phyloP scores from a whole-genome alignment of 2,329 filamentous ascomycete genomes.

The Aspergillus intermedius region DNA sequence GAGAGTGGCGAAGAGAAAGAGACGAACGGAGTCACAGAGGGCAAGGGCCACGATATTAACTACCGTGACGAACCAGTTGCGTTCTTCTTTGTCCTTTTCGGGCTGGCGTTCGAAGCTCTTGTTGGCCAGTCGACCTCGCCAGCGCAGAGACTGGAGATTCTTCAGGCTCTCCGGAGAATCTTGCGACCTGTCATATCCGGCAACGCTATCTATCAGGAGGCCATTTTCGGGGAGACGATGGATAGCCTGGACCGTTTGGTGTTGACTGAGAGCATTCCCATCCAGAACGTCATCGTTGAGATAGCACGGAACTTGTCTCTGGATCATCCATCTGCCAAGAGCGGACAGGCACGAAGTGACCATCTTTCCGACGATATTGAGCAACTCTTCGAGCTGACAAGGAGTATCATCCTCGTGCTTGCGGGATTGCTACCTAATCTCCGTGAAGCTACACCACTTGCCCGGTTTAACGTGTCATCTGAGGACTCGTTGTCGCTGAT shows the following conservation, averaged over 20 bases:
- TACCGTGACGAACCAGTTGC: conserved; percentile 96
- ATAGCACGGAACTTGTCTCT: conserved; percentile 87
- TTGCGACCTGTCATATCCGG: conserved; percentile 89
- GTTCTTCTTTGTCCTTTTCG: conserved; percentile 98
- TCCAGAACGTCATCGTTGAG: conserved; percentile 88
- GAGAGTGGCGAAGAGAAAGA: conserved; percentile 11
- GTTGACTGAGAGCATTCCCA: conserved; percentile 79
- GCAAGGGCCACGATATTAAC: conserved; percentile 76
- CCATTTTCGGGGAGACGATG: conserved; percentile 95
- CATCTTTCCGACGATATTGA: conserved; percentile 95
- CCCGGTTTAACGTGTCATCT: conserved; percentile 66
- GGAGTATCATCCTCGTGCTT: conserved; percentile 90
- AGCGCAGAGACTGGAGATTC: conserved; percentile 77
- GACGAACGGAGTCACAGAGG: conserved; percentile 24
- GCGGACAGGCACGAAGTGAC: conserved; percentile 58
- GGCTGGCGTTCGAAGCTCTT: conserved; percentile 90
- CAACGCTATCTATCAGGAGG: conserved; percentile 91
- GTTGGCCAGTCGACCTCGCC: conserved; percentile 70
- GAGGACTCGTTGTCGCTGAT: conserved; percentile 82
- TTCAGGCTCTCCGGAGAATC: conserved; percentile 90
- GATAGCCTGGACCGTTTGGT: conserved; percentile 89
- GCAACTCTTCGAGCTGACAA: conserved; percentile 91
- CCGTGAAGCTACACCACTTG: conserved; percentile 49
- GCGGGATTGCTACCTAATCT: conserved; percentile 77
- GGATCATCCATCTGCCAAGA: conserved; percentile 80